Conservation (phyloP, 495 filamentous ascomycete genomes). For the Saxophila tyrrhenica region DNA sequence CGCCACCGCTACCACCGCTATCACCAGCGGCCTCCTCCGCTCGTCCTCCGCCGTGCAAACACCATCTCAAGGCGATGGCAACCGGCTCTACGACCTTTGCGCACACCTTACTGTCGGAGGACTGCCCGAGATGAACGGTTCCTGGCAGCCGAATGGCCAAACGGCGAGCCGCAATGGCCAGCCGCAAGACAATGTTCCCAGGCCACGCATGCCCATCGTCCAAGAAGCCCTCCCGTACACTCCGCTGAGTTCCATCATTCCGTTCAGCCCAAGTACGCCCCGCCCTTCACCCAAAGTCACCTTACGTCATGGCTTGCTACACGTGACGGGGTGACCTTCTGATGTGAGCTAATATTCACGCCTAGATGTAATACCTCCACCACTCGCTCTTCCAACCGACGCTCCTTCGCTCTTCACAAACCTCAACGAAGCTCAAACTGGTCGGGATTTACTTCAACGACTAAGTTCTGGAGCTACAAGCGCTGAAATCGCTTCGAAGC, state of each 20-base stretch:
- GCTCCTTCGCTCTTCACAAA: conserved; percentile 32
- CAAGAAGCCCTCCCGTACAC: conserved; percentile 85
- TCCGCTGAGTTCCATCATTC: conserved; percentile 77
- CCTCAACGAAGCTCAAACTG: conserved; percentile 22
- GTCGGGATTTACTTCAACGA: conserved; percentile 16
- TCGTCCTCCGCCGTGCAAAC: no score
- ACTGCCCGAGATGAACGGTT: conserved; percentile 8
- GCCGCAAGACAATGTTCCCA: background rate
- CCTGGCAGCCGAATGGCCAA: background rate
- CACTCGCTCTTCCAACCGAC: conserved; percentile 38
- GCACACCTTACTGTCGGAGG: no score
- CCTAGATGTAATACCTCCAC: conserved; percentile 60
- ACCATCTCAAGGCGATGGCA: no score
- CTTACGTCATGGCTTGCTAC: background rate
- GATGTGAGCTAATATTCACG: background rate
- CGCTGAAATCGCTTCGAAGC: conserved; percentile 18
- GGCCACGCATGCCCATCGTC: conserved; percentile 43
- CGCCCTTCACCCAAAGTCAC: conserved; percentile 1
- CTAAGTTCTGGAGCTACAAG: conserved; percentile 25
- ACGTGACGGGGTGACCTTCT: background rate
- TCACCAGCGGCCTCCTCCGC: no score
- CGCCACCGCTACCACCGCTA: no score
- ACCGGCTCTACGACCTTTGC: no score
- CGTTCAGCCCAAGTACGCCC: conserved; percentile 66
- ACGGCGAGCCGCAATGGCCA: background rate